A percentile compares a stretch with the other conserved stretches of the same genome.
Evolutionary conservation across 805 yeast genomes (phyloP).

Genomic region (Metschnikowia cubensis): DNA sequence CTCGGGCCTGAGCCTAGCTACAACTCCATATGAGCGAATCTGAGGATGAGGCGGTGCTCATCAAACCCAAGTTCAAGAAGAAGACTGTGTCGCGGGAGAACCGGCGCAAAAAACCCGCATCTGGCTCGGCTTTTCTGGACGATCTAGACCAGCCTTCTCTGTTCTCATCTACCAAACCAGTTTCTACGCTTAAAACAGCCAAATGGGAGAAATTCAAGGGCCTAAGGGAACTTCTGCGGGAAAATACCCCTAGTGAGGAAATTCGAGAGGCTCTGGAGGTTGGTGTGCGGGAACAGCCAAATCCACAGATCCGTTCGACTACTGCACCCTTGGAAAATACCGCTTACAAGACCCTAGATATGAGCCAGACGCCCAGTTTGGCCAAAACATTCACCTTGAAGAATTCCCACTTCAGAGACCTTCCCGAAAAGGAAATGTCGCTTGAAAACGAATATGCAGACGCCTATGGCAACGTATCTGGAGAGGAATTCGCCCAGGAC

Average conservation of each 20-base stretch:
- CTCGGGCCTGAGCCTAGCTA: neutral
- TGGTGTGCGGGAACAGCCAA: neutral
- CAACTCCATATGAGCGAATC: neutral
- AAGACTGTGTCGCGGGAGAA: neutral
- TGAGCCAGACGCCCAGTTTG: conserved; percentile 6
- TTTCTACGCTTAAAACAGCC: neutral
- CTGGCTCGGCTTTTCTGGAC: neutral
- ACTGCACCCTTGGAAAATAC: conserved; percentile 16
- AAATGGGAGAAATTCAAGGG: conserved; percentile 1
- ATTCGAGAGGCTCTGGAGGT: neutral
- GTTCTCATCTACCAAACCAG: neutral
- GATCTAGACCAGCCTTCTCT: neutral
- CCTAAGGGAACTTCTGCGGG: neutral
- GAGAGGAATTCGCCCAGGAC: conserved; percentile 3
- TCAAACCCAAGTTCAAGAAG: neutral
- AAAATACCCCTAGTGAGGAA: neutral
- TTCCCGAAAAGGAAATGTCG: neutral
- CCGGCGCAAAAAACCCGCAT: neutral
- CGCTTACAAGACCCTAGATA: conserved; percentile 10
- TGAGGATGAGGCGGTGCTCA: neutral
- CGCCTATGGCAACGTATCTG: conserved; percentile 12
- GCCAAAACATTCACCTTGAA: conserved; percentile 10
- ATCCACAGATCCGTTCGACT: too few relatives aligned
- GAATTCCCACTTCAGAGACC: conserved; percentile 13
- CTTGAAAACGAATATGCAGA: conserved; percentile 14